phyloP scores from a whole-genome alignment of 2,329 filamentous ascomycete genomes.

The Bipolaris cookei region DNA sequence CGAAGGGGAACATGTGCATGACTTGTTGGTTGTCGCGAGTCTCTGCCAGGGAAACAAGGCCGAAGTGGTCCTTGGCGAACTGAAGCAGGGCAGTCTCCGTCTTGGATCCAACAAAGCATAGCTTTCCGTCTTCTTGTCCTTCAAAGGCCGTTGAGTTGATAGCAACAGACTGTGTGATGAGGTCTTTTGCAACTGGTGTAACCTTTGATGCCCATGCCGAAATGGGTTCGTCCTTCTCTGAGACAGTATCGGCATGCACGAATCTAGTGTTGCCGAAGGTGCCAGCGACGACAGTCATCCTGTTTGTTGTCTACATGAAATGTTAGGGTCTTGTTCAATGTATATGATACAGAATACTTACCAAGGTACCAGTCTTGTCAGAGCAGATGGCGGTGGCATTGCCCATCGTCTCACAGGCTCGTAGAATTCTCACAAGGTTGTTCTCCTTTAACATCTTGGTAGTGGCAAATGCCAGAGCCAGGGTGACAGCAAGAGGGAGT shows the following conservation, averaged over 20 bases:
- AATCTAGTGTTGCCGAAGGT: slow-evolving; percentile 51
- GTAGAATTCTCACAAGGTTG: slow-evolving; percentile 42
- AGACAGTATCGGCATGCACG: slow-evolving; percentile 58
- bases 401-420: slow-evolving; percentile 47
- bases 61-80: slow-evolving; percentile 59
- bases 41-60: slow-evolving; percentile 57
- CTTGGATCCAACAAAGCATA: slow-evolving; percentile 63
- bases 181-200: slow-evolving; percentile 43
- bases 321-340: not conserved
- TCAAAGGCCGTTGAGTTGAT: slow-evolving; percentile 63
- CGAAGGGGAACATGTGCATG: slow-evolving; percentile 61
- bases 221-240: slow-evolving; percentile 48
- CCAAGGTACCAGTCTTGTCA: slow-evolving; percentile 45
- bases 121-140: slow-evolving; percentile 49
- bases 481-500: slow-evolving; percentile 44
- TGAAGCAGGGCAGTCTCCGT: slow-evolving; percentile 63
- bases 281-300: slow-evolving; percentile 52
- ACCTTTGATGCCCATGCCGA: slow-evolving; percentile 55
- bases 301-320: slow-evolving; percentile 41
- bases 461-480: slow-evolving; percentile 47
- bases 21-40: slow-evolving; percentile 56
- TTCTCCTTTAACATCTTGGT: slow-evolving; percentile 46
- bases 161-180: slow-evolving; percentile 40
- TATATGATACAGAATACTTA: not conserved
- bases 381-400: slow-evolving; percentile 47